Evolutionary conservation across 257 asterid species (phyloP).

Genomic region (Eustoma russellianum): DNA sequence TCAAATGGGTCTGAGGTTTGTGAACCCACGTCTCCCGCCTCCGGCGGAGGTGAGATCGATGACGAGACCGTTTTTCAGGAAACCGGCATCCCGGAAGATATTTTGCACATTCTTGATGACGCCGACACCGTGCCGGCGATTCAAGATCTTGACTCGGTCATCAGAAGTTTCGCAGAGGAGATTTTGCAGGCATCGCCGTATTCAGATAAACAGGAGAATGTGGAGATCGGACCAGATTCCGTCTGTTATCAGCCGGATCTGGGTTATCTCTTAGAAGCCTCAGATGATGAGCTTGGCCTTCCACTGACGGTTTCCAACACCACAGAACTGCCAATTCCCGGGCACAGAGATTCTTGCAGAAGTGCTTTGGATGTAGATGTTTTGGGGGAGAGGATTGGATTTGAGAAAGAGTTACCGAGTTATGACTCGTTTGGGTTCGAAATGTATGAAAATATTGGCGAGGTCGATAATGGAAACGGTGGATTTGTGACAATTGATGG

Average conservation of each 20-base stretch:
- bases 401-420: conserved; percentile 20
- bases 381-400: conserved; percentile 5
- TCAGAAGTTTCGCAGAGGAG: conserved; percentile 42
- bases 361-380: conserved; percentile 2
- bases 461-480: neutral
- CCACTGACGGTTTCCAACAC: conserved; percentile 19
- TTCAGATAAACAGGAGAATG: neutral
- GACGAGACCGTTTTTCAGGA: conserved; percentile 10
- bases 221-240: conserved; percentile 1
- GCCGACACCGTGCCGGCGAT: conserved; percentile 19
- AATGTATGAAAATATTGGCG: conserved; percentile 6
- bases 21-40: neutral
- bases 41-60: neutral
- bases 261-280: conserved; percentile 36
- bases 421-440: conserved; percentile 24
- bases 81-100: conserved; percentile 14
- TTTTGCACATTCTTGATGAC: conserved; percentile 29
- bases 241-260: conserved; percentile 27
- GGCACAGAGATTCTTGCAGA: neutral
- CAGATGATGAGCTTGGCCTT: conserved; percentile 42
- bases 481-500: conserved; percentile 20
- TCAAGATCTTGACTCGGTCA: conserved; percentile 35
- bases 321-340: conserved; percentile 1
- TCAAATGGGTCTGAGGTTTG: too few relatives aligned
- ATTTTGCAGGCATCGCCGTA: conserved; percentile 16